These are phyloP conservation scores for Ophiostoma himal-ulmi DNA, from an alignment of 2,329 filamentous ascomycete species.

Conservation along the genomic window DNA sequence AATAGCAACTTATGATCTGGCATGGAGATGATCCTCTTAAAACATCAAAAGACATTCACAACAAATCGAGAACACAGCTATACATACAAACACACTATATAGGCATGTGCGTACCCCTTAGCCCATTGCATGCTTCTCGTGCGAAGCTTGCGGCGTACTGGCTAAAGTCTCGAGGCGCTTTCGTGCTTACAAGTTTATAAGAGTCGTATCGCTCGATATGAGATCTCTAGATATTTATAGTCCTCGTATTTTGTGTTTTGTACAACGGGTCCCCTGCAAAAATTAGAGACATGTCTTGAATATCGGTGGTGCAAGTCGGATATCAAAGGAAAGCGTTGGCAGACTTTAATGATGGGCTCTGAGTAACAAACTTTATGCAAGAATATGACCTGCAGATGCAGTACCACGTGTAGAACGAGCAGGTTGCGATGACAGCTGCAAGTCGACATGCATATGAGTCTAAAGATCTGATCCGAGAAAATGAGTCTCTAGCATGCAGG, in stretches of 20 bases:
- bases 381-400: neutral
- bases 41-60: neutral
- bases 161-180: neutral
- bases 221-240: neutral
- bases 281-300: neutral
- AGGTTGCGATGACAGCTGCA: neutral
- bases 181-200: neutral
- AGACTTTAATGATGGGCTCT: neutral
- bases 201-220: neutral
- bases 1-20: neutral
- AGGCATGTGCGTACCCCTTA: neutral
- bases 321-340: neutral
- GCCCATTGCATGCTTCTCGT: neutral
- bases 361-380: too few species aligned
- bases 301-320: neutral
- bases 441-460: neutral
- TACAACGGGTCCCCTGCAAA: neutral
- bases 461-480: neutral
- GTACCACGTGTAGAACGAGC: neutral
- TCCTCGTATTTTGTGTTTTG: neutral
- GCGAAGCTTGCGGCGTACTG: neutral
- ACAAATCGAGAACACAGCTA: neutral
- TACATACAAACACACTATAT: neutral
- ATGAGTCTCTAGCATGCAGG: neutral
- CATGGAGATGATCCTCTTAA: neutral